Conservation (phyloP, 1,284 basidiomycete genomes). For the Apiotrichum brassicae region DNA sequence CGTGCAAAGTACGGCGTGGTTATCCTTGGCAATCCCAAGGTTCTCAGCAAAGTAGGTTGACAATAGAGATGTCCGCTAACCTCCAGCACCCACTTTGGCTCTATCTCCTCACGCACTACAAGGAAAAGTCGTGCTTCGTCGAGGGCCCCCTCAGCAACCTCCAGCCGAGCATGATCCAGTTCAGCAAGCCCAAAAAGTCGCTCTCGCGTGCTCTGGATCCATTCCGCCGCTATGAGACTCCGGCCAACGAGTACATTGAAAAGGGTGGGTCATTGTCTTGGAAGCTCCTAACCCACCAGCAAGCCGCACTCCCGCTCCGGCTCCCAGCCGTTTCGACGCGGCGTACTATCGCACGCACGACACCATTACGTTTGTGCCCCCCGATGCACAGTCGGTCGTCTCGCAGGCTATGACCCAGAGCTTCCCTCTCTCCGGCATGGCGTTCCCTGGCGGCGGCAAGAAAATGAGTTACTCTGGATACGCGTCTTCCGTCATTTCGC, state of each 20-base stretch:
- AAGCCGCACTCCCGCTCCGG: constrained; percentile 55
- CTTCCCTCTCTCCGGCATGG: constrained; percentile 56
- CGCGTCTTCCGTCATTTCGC: constrained; percentile 83
- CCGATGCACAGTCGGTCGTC: constrained; percentile 85
- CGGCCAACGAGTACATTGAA: constrained; percentile 59
- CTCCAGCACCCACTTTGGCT: constrained; percentile 93
- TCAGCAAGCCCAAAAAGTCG: constrained; percentile 86
- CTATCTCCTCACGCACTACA: constrained; percentile 96
- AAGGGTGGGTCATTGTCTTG: constrained; percentile 21
- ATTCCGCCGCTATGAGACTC: constrained; percentile 72
- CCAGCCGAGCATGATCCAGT: constrained; percentile 97
- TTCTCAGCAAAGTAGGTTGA: constrained; percentile 82
- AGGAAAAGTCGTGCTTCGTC: constrained; percentile 88
- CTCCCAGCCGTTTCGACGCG: constrained; percentile 83
- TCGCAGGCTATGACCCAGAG: constrained; percentile 86
- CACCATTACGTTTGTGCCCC: constrained; percentile 86
- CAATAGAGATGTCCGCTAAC: background rate
- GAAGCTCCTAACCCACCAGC: background rate
- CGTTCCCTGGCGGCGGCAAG: constrained; percentile 55
- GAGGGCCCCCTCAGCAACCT: constrained; percentile 95
- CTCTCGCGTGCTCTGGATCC: constrained; percentile 80
- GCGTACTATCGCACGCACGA: constrained; percentile 95
- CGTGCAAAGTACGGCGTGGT: constrained; percentile 97
- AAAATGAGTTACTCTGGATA: constrained; percentile 63
- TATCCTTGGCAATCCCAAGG: constrained; percentile 96